These are phyloP conservation scores for Acanthamoeba lenticulata DNA, from an alignment of 208 protist species.

Conservation along the genomic window DNA sequence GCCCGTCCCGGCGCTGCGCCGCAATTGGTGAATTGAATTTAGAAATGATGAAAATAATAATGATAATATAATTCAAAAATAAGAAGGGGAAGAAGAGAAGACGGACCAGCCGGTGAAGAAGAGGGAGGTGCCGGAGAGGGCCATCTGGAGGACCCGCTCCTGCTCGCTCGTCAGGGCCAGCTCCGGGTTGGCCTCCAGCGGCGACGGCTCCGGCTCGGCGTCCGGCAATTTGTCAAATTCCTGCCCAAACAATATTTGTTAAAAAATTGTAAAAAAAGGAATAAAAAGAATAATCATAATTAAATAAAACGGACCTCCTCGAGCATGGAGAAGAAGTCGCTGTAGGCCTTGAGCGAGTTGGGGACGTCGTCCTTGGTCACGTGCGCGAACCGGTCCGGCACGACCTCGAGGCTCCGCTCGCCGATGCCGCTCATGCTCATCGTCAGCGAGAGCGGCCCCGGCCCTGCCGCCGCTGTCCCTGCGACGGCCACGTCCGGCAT, in stretches of 20 bases:
- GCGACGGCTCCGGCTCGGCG: slow-evolving; percentile 11
- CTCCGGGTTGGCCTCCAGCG: slow-evolving; percentile 12
- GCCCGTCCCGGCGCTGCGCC: slow-evolving; percentile 79
- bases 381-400: slow-evolving; percentile 48
- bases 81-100: not conserved
- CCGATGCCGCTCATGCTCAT: slow-evolving; percentile 40
- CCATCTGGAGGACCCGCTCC: slow-evolving; percentile 43
- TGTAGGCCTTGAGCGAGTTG: slow-evolving; percentile 48
- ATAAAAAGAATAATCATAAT: no score
- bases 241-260: no score
- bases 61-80: not conserved
- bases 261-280: no score
- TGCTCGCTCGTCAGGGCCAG: slow-evolving; percentile 30
- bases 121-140: slow-evolving; percentile 35
- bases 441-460: not conserved
- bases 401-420: slow-evolving; percentile 19
- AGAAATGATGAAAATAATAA: not conserved
- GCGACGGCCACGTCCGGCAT: not conserved
- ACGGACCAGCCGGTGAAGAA: slow-evolving; percentile 55
- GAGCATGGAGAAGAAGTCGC: slow-evolving; percentile 47
- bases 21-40: not conserved
- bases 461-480: not conserved
- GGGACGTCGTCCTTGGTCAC: slow-evolving; percentile 54
- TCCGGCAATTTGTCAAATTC: slow-evolving; percentile 43
- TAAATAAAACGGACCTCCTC: not conserved